A percentile compares a stretch with the other conserved stretches of the same genome.
Conservation (phyloP, 768 basidiomycete genomes). For the Xerocomellus chrysenteron region DNA sequence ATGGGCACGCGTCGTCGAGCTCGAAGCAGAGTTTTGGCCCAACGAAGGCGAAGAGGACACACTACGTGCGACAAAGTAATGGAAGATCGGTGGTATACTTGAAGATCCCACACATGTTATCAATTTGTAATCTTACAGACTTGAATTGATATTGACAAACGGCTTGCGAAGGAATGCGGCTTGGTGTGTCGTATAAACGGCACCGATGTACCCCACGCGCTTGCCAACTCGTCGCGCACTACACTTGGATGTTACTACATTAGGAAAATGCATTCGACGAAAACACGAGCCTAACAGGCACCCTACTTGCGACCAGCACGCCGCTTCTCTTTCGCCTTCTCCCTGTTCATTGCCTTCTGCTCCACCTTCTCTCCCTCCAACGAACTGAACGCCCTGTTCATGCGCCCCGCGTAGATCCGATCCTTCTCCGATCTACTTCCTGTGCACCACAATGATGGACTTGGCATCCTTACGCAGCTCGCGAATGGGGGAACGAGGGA, state of each 20-base stretch:
- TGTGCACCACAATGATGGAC: constrained; percentile 86
- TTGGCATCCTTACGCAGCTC: constrained; percentile 94
- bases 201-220: too few species aligned
- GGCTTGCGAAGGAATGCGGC: neutral
- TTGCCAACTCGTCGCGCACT: too few species aligned
- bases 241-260: neutral
- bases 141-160: neutral
- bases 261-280: neutral
- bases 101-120: neutral
- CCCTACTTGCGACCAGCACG: constrained; percentile 70
- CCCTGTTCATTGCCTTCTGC: constrained; percentile 88
- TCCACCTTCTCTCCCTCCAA: constrained; percentile 90
- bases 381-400: constrained; percentile 77
- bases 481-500: constrained; percentile 46
- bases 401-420: constrained; percentile 68
- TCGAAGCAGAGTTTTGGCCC: constrained; percentile 65
- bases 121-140: neutral
- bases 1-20: constrained; percentile 58
- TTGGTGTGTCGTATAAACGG: neutral
- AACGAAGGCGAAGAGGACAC: constrained; percentile 36
- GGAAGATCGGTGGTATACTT: neutral
- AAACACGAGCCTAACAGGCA: neutral
- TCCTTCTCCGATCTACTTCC: constrained; percentile 85
- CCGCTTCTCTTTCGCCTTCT: constrained; percentile 73
- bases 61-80: neutral